Base-by-base conservation (phyloP, 164 flowering plant species). In the Berberis vulgaris region DNA sequence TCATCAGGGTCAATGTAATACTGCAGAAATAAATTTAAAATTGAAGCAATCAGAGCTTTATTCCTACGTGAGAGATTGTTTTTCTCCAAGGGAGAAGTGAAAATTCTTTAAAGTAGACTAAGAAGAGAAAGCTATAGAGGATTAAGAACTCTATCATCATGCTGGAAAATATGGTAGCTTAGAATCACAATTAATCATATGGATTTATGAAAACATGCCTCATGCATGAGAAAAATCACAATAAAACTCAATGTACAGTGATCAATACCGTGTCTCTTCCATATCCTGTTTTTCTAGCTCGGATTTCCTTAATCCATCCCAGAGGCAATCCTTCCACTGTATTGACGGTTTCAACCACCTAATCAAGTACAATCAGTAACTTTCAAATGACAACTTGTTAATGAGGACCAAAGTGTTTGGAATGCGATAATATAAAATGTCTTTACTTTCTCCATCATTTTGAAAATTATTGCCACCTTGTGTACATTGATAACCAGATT, bases 1-100 rank as follows among this genome's bases (percentile, higher is more conserved):
- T 70, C 74, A 3, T 59, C 77, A 67, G 89, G 88, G 74, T 87
- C 94, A 65, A 60, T 84, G 75, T 83, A 89, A 65, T 64, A 82
- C 94, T 89, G 87, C 68, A 76, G 55, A 60, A 63, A 70, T 60
- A 59, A 61, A n/a, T 40, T 54, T n/a, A 47, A 26, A 66, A 54
- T 52, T 65, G 38, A 55, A 52, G n/a, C 3, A 41, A 42, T 12
- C 42, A 42, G 8, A 49, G 13, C 49, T 45, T 5, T 49, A n/a
- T 45, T 10, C 2, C 2, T 2, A 44, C 9, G 8, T 7, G 3
- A 52, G 38, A 41, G 6, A 55, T 55, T 26, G 41, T 13, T 13
- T 3, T 12, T 3, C 55, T 6, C 55, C 11, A 53, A 6, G 9
- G 52, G 55, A 12, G 38, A 55, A 55, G 4, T n/a, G 7, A 13